Conservation (phyloP, 805 yeast genomes). For the Saccharomycopsis guyanensis region DNA sequence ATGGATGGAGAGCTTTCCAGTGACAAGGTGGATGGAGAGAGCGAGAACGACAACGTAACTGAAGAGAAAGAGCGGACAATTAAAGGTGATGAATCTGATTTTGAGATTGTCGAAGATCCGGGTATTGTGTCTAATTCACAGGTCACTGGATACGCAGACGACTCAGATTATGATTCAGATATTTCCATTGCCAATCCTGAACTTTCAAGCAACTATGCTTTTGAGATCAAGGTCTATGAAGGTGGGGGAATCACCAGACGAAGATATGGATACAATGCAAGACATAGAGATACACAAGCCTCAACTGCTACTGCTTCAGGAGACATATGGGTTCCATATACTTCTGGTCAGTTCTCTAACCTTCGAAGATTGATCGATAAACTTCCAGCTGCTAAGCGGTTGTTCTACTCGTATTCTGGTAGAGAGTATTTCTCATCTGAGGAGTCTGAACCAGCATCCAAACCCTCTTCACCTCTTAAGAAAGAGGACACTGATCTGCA, state of each 20-base stretch:
- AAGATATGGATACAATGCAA: background rate
- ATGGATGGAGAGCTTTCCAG: background rate
- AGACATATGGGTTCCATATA: conserved; percentile 38
- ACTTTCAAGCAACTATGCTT: conserved; percentile 41
- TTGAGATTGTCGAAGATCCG: background rate
- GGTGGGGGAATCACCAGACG: background rate
- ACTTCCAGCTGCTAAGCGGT: conserved; percentile 26
- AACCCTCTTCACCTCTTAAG: background rate
- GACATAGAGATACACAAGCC: background rate
- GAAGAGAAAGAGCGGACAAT: background rate
- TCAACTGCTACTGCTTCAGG: conserved; percentile 23
- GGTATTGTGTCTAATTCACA: background rate
- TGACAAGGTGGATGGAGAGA: too few relatives aligned
- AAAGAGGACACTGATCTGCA: background rate
- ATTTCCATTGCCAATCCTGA: conserved; percentile 47
- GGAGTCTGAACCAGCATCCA: background rate
- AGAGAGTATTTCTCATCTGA: conserved; percentile 9
- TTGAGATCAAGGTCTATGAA: conserved; percentile 37
- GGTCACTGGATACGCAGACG: background rate
- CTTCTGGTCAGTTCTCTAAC: conserved; percentile 33
- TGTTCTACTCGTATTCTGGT: conserved; percentile 27
- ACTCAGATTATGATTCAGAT: conserved; percentile 33
- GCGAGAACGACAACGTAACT: background rate
- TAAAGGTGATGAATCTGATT: background rate
- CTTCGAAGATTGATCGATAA: conserved; percentile 33